Evolutionary conservation across 2,329 filamentous ascomycete genomes (phyloP), one percentile per base, ranked within the genome.

Genomic region (Calonectria leucothoes): DNA sequence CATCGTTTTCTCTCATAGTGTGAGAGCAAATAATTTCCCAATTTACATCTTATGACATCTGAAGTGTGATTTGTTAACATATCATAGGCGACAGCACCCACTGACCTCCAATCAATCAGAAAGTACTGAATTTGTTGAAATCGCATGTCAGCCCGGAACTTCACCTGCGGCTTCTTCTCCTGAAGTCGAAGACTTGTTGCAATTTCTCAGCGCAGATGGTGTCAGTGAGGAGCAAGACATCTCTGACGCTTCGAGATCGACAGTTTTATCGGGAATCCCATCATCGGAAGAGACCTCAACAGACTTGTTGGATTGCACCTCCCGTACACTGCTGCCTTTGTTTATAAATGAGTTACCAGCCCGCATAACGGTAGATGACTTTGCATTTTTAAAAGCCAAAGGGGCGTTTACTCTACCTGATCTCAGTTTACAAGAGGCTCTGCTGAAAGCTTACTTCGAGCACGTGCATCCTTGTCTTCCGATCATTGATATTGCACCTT

Each of bases 331-430:
- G 14, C 20, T 39, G 92, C 91, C 91, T 31, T 84, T 85, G 29
- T 98, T 95, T 81, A 92, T 98, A 81, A 94, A 94, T 78, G 92
- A 94, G n/a, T 87, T 98, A 3, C 94, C 95, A 0, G 84, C 90
- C 37, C 93, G 93, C 79, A 93, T 98, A 76, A 91, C 93, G 10
- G 88, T 90, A 14, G 94, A 97, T 76, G 96, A 98, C 85, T 90
- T 97, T 71, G 89, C 91, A 69, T 98, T 96, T 83, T 88, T 98
- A 69, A 90, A 93, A 73, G 90, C 92, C 81, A 98, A 98, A 86
- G 95, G 95, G 3, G 95, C 95, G 0, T 86, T 98, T 75, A 91
- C 91, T 1, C 89, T 98, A 39, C 96, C 96, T 1, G 88, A 90
- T 45, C 84, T 88, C 4, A 84, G 86, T 3, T 86, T 98, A 45